phyloP scores from a whole-genome alignment of 306 rosid genomes.

The Quercus suber region DNA sequence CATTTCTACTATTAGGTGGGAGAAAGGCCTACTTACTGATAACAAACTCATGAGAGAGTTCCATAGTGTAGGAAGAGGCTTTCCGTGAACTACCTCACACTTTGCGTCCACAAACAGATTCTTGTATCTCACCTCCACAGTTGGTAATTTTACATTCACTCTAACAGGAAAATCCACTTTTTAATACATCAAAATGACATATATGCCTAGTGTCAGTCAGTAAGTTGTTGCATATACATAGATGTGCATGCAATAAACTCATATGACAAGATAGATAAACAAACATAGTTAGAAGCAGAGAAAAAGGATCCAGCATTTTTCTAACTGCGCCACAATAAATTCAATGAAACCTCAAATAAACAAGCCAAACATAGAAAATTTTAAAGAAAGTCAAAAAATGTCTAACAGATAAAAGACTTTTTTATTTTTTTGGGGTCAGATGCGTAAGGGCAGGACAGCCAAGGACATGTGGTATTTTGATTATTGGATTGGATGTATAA shows the following conservation, averaged over 20 bases:
- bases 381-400: background rate
- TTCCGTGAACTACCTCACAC: conserved; percentile 46
- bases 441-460: too few species aligned
- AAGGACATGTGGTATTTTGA: too few species aligned
- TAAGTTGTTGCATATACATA: too few species aligned
- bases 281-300: too few species aligned
- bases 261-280: too few species aligned
- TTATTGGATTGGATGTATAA: too few species aligned
- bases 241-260: too few species aligned
- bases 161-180: conserved; percentile 23
- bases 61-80: conserved; percentile 57
- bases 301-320: too few species aligned
- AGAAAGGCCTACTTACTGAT: conserved; percentile 38
- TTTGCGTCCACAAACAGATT: conserved; percentile 44
- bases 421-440: too few species aligned
- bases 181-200: background rate
- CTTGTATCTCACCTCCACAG: conserved; percentile 53
- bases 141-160: conserved; percentile 46
- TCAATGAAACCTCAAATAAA: too few species aligned
- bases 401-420: background rate
- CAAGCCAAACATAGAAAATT: background rate
- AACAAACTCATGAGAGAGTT: conserved; percentile 39
- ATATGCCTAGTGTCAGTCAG: too few species aligned
- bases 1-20: conserved; percentile 1
- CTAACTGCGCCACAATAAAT: too few species aligned